Evolutionary conservation across 1,284 basidiomycete species (phyloP).

Genomic region (Gymnopus androsaceus): DNA sequence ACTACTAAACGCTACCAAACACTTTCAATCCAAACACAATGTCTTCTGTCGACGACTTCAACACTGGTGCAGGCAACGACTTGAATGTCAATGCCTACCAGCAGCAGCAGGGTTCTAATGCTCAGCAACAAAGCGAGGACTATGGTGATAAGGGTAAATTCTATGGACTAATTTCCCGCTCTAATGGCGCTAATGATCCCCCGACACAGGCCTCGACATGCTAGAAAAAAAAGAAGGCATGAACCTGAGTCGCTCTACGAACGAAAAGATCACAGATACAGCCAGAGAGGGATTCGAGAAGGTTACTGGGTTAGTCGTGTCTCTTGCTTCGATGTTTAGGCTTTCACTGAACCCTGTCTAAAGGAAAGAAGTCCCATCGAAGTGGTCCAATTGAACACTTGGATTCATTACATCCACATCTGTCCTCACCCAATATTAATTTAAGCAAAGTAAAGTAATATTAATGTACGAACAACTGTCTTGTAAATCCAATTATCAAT

Average conservation of each 20-base stretch:
- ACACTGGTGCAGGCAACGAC: background rate
- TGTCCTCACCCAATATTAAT: no score
- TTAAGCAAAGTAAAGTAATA: no score
- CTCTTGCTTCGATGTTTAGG: background rate
- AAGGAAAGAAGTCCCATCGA: no score
- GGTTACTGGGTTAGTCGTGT: background rate
- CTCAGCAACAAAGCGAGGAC: constrained; percentile 1
- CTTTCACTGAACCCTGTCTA: no score
- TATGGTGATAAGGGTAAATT: constrained; percentile 3
- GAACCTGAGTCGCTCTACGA: background rate
- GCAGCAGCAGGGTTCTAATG: background rate
- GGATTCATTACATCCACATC: no score
- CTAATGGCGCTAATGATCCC: background rate
- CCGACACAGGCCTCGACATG: background rate
- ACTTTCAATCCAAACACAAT: background rate
- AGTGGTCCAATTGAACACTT: no score
- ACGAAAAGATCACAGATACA: constrained; percentile 4
- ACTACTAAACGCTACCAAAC: background rate
- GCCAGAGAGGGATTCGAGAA: constrained; percentile 6
- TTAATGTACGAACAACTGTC: no score
- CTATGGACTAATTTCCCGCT: background rate
- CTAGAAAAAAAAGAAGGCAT: constrained; percentile 3
- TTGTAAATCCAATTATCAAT: no score
- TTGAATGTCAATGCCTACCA: constrained; percentile 3
- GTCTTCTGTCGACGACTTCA: constrained; percentile 7